These are phyloP conservation scores for Fusarium tanahbumbuense DNA, from an alignment of 2,329 filamentous ascomycete genomes.

Conservation along the genomic window DNA sequence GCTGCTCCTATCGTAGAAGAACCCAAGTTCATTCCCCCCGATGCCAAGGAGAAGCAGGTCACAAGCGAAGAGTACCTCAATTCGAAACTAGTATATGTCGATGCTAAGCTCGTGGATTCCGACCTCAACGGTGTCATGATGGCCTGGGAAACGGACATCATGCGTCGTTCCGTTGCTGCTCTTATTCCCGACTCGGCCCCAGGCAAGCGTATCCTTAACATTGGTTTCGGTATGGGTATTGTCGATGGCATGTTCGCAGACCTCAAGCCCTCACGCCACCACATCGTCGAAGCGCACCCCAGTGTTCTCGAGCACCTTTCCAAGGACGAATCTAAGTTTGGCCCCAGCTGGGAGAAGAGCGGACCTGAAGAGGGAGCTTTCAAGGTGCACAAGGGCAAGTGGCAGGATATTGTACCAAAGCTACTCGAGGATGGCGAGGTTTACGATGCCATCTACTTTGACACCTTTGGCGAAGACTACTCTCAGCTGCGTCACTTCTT, in stretches of 20 bases:
- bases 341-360: slow-evolving; percentile 64
- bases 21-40: slow-evolving; percentile 51
- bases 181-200: slow-evolving; percentile 61
- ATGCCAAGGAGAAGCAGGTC: slow-evolving; percentile 59
- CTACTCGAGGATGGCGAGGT: slow-evolving; percentile 75
- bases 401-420: slow-evolving; percentile 82
- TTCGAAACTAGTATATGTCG: slow-evolving; percentile 72
- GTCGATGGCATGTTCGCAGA: slow-evolving; percentile 81
- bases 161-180: slow-evolving; percentile 78
- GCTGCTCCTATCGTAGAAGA: slow-evolving; percentile 48
- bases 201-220: slow-evolving; percentile 80
- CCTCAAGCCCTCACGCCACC: slow-evolving; percentile 75
- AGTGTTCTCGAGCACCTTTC: slow-evolving; percentile 76
- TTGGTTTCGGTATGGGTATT: slow-evolving; percentile 93
- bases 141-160: slow-evolving; percentile 90
- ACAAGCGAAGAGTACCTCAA: slow-evolving; percentile 76
- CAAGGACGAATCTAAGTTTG: slow-evolving; percentile 62
- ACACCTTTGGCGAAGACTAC: slow-evolving; percentile 97
- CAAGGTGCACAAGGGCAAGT: slow-evolving; percentile 75
- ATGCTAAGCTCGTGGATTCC: slow-evolving; percentile 76
- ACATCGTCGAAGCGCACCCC: slow-evolving; percentile 88
- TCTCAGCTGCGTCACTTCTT: slow-evolving; percentile 87
- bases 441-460: slow-evolving; percentile 94
- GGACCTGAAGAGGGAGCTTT: slow-evolving; percentile 73
- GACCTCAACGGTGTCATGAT: slow-evolving; percentile 91